Evolutionary conservation across 805 yeast genomes (phyloP).

Genomic region (Kazachstania kunashirensis): DNA sequence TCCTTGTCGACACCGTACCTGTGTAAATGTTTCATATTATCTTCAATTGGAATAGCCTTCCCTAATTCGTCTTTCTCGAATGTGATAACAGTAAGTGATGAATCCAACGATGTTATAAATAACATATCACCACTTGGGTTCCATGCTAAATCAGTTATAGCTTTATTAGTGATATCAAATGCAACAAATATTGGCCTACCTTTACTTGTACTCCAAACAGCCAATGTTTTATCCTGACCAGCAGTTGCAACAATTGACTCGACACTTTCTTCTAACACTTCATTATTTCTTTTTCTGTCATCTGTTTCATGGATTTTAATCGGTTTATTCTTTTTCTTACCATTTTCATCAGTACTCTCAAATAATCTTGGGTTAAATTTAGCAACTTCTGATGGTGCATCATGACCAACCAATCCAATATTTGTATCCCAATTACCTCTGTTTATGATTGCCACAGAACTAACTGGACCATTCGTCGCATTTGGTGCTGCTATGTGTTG

Average conservation of each 20-base stretch:
- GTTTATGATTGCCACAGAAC: slow-evolving; percentile 61
- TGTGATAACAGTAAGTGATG: slow-evolving; percentile 56
- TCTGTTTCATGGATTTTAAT: slow-evolving; percentile 8
- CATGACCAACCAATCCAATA: slow-evolving; percentile 70
- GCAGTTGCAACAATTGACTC: slow-evolving; percentile 86
- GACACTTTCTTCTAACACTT: slow-evolving; percentile 14
- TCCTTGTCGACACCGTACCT: slow-evolving; percentile 86
- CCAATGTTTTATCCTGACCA: slow-evolving; percentile 85
- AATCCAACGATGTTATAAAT: slow-evolving; percentile 77
- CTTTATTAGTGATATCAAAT: slow-evolving; percentile 59
- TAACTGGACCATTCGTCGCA: slow-evolving; percentile 75
- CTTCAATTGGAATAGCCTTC: slow-evolving; percentile 48
- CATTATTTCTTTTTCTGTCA: slow-evolving; percentile 10
- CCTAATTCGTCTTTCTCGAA: slow-evolving; percentile 65
- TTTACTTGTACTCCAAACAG: slow-evolving; percentile 74
- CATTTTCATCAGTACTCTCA: slow-evolving; percentile 17
- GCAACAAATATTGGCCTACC: slow-evolving; percentile 76
- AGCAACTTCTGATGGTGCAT: slow-evolving; percentile 76
- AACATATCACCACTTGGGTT: slow-evolving; percentile 65
- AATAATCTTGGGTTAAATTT: slow-evolving; percentile 64
- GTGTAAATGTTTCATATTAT: slow-evolving; percentile 58
- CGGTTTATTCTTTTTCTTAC: background rate
- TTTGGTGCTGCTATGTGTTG: slow-evolving; percentile 79
- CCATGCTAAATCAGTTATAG: slow-evolving; percentile 89
- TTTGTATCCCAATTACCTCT: slow-evolving; percentile 76